These are phyloP conservation scores for Cryptococcus sp. DNA, from an alignment of 1,284 basidiomycete genomes.

Conservation along the genomic window DNA sequence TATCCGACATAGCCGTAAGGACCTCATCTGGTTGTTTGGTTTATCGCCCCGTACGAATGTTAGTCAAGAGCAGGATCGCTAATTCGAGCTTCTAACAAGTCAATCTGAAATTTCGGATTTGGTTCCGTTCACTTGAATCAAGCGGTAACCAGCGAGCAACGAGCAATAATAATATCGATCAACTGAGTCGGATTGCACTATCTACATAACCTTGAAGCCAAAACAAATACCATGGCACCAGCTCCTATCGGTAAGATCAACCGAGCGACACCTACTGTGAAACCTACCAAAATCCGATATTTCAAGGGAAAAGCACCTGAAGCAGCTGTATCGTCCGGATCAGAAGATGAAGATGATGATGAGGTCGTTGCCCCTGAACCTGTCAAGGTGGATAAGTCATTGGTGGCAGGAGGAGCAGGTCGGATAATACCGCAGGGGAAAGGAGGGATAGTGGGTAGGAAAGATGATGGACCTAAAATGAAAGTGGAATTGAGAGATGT, in stretches of 20 bases:
- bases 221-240: slow-evolving; percentile 3
- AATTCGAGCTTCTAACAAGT: too few relatives aligned
- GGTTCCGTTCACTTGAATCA: too few relatives aligned
- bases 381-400: slow-evolving; percentile 14
- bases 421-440: slow-evolving; percentile 21
- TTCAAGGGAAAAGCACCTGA: slow-evolving; percentile 42
- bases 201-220: too few relatives aligned
- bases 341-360: slow-evolving; percentile 21
- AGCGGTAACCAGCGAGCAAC: too few relatives aligned
- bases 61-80: too few relatives aligned
- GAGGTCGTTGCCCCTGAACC: slow-evolving; percentile 8
- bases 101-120: too few relatives aligned
- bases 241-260: slow-evolving; percentile 4
- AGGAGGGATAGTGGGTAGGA: neutral
- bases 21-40: too few relatives aligned
- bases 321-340: slow-evolving; percentile 26
- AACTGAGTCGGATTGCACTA: too few relatives aligned
- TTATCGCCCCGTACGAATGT: too few relatives aligned
- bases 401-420: slow-evolving; percentile 46
- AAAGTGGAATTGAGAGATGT: slow-evolving; percentile 35
- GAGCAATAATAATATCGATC: too few relatives aligned
- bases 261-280: neutral
- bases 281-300: slow-evolving; percentile 33
- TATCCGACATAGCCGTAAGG: too few relatives aligned
- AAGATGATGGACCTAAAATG: slow-evolving; percentile 10